A percentile compares a stretch with the other conserved stretches of the same genome.
Evolutionary conservation across 148 eudicot genomes (phyloP).

Genomic region (Chenopodium formosanum): DNA sequence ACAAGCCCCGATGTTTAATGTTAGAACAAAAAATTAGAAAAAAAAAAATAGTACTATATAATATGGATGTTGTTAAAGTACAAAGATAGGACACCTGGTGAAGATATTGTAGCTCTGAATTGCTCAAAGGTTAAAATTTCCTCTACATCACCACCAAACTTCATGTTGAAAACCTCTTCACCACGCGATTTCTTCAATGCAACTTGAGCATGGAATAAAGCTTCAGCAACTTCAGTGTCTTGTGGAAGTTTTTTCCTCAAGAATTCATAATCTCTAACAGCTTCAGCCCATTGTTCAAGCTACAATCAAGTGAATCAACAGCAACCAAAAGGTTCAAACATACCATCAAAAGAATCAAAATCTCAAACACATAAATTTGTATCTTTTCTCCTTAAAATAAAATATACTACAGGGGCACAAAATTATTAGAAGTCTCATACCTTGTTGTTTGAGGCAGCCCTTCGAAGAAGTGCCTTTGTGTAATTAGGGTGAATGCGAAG

Average conservation of each 20-base stretch:
- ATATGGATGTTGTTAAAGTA: too few relatives aligned
- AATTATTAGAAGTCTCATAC: constrained; percentile 28
- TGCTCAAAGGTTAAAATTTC: constrained; percentile 58
- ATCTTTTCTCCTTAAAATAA: too few relatives aligned
- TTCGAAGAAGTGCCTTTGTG: constrained; percentile 81
- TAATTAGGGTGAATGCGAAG: constrained; percentile 74
- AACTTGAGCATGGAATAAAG: constrained; percentile 79
- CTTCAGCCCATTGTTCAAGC: constrained; percentile 87
- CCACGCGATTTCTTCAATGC: constrained; percentile 75
- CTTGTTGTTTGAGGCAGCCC: constrained; percentile 83
- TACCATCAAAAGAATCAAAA: not conserved
- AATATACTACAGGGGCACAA: not conserved
- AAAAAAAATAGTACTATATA: not conserved
- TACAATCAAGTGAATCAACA: constrained; percentile 26
- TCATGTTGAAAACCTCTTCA: constrained; percentile 74
- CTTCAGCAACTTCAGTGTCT: constrained; percentile 78
- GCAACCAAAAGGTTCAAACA: constrained; percentile 11
- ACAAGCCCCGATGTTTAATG: constrained; percentile 19
- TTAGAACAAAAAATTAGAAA: not conserved
- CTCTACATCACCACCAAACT: constrained; percentile 79
- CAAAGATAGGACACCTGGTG: constrained; percentile 43
- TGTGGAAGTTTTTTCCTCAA: constrained; percentile 65
- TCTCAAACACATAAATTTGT: too few relatives aligned
- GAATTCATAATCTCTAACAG: constrained; percentile 80
- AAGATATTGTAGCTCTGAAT: constrained; percentile 66